Conservation (phyloP, 2,329 filamentous ascomycete genomes). For the Ustulina deusta region DNA sequence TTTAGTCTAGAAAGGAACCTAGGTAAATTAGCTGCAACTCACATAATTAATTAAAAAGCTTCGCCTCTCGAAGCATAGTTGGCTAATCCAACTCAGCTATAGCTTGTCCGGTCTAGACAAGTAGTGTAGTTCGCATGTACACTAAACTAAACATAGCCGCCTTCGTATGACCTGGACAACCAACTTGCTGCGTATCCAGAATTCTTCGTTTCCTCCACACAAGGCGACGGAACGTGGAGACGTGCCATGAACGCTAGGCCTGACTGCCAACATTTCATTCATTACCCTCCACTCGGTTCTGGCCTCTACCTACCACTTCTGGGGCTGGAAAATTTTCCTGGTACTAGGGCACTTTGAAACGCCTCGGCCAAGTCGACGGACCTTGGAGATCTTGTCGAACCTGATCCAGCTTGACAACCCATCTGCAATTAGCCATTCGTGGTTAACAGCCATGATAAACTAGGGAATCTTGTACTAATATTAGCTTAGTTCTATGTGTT, state of each 20-base stretch:
- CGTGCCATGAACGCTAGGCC: background rate
- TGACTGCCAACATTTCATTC: background rate
- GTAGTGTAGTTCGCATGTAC: background rate
- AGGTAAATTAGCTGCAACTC: background rate
- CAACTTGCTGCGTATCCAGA: background rate
- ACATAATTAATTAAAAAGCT: background rate
- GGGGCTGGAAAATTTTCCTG: background rate
- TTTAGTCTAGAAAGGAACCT: background rate
- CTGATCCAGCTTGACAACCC: background rate
- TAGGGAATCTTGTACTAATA: constrained; percentile 11
- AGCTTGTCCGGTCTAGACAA: background rate
- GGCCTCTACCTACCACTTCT: background rate
- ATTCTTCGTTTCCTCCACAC: background rate
- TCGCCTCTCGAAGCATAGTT: background rate
- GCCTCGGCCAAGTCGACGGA: constrained; percentile 17
- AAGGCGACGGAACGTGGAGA: background rate
- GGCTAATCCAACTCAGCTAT: background rate
- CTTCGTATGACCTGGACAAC: background rate
- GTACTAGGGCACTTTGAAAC: too few relatives aligned
- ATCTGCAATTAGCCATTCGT: constrained; percentile 2
- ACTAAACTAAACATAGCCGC: background rate
- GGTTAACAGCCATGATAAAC: background rate
- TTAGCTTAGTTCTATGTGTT: constrained; percentile 16
- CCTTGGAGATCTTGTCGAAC: constrained; percentile 1
- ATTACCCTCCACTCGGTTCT: background rate